Percentiles rank a stretch among this genome's conserved stretches.
Evolutionary conservation across 352 stramenopile species (phyloP).

Genomic region (Phytophthora idaei): DNA sequence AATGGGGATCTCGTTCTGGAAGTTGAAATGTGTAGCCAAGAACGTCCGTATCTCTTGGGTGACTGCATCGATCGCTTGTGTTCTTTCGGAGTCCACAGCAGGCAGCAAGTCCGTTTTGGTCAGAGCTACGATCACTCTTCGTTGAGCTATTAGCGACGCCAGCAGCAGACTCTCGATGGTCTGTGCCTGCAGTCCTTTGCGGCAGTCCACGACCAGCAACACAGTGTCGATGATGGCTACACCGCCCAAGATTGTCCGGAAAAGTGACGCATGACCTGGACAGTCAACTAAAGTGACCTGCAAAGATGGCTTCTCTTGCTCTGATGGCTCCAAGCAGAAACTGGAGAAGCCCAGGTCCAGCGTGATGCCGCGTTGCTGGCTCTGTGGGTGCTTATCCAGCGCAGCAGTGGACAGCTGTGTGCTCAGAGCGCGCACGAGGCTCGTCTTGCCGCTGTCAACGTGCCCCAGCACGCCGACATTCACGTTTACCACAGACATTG

Average conservation of each 20-base stretch:
- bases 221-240: constrained; percentile 99
- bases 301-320: constrained; percentile 42
- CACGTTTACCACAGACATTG: constrained; percentile 79
- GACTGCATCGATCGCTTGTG: constrained; percentile 59
- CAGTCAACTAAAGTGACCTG: constrained; percentile 97
- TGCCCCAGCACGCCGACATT: constrained; percentile 99
- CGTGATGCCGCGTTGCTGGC: constrained; percentile 96
- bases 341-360: constrained; percentile 98
- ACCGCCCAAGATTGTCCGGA: constrained; percentile 98
- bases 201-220: constrained; percentile 96
- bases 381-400: constrained; percentile 98
- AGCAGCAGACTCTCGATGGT: constrained; percentile 98
- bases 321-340: constrained; percentile 78
- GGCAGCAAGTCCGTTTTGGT: constrained; percentile 98
- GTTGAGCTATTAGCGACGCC: constrained; percentile 88
- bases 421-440: constrained; percentile 95
- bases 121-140: constrained; percentile 92
- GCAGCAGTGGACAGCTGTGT: constrained; percentile 97
- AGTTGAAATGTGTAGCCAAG: constrained; percentile 31
- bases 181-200: constrained; percentile 98
- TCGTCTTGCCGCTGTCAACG: constrained; percentile 98
- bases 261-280: constrained; percentile 97
- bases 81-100: constrained; percentile 9
- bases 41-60: constrained; percentile 70
- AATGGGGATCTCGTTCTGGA: constrained; percentile 17